phyloP scores from a whole-genome alignment of 2,329 filamentous ascomycete genomes.

The Immersiporthe knoxdaviesiana region DNA sequence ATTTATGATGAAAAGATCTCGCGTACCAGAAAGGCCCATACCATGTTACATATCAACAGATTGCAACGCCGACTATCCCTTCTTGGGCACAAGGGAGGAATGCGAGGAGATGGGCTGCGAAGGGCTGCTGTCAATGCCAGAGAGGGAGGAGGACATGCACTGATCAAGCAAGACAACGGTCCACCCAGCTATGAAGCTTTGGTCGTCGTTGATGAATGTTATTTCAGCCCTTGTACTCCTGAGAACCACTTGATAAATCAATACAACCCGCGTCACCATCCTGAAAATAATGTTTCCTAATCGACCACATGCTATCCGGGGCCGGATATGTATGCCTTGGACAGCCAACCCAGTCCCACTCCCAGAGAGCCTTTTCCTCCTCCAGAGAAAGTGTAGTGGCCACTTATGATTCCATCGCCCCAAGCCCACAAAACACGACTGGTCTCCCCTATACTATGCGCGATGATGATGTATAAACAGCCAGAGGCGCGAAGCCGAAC shows the following conservation, averaged over 20 bases:
- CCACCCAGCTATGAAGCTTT: not conserved
- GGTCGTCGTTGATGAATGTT: not conserved
- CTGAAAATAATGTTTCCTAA: conserved; percentile 4
- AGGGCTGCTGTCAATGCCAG: not conserved
- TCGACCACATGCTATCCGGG: not conserved
- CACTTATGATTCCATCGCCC: not conserved
- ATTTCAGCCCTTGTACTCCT: conserved; percentile 11
- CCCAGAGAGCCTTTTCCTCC: not conserved
- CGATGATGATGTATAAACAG: not conserved
- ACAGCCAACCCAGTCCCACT: not conserved
- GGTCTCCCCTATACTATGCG: not conserved
- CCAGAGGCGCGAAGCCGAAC: not conserved
- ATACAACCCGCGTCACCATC: not conserved
- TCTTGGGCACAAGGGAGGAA: not conserved
- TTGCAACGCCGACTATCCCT: not conserved
- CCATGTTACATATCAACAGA: not conserved
- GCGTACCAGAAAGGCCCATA: not conserved
- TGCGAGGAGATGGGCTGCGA: not conserved
- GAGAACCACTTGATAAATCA: not conserved
- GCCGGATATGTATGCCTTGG: not conserved
- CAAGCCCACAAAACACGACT: not conserved
- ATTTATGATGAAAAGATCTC: not conserved
- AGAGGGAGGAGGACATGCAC: not conserved
- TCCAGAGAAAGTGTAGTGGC: not conserved
- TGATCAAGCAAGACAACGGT: not conserved